Evolutionary conservation across 495 filamentous ascomycete genomes (phyloP), one percentile per base, ranked within the genome.

Genomic region (Pseudomonodictys pantanalensis): DNA sequence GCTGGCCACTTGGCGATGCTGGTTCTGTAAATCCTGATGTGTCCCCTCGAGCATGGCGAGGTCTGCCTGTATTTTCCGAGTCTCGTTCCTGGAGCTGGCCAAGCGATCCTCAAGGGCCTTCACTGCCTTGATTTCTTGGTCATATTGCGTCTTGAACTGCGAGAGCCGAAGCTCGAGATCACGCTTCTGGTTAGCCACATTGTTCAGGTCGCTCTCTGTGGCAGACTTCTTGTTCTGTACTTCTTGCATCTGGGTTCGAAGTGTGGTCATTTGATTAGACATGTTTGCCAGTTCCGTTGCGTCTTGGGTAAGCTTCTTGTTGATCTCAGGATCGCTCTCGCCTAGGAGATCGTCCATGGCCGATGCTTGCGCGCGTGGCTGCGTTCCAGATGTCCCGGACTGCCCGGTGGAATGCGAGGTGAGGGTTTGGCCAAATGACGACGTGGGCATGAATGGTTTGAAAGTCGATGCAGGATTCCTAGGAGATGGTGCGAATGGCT

Each of bases 271-370:
- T 71, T 97, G 92, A 71, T 96, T 97, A 5, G 91, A 96, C 52
- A 98, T 74, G 67, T 98, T 98, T 26, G 91, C 93, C n/a, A 97
- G 79, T 68, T 98, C 93, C 1, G 87, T 86, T 3, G 91, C 93
- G 71, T 98, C 93, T 56, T 83, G 85, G 0, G 85, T 92, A 44
- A 97, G 74, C 68, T 87, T 92, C 69, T 88, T 95, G 69, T 83
- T 91, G 46, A 91, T 82, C 69, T 96, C 92, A 2, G 90, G 89
- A 57, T 97, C 93, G 54, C 87, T 87, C 60, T 96, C 93, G 20
- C 95, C 93, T 9, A 97, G 82, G n/a, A 98, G 79, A 74, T 97
- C 95, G 65, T 97, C 92, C 58, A 88, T 79, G 17, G 80, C 81
- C 15, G 86, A 77, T 2, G 76, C 75, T 41, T 78, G 77, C 52